Percentiles rank a stretch among this genome's conserved stretches.
These are phyloP conservation scores for Komagataella pseudopastoris DNA, from an alignment of 805 yeast genomes.

Conservation along the genomic window DNA sequence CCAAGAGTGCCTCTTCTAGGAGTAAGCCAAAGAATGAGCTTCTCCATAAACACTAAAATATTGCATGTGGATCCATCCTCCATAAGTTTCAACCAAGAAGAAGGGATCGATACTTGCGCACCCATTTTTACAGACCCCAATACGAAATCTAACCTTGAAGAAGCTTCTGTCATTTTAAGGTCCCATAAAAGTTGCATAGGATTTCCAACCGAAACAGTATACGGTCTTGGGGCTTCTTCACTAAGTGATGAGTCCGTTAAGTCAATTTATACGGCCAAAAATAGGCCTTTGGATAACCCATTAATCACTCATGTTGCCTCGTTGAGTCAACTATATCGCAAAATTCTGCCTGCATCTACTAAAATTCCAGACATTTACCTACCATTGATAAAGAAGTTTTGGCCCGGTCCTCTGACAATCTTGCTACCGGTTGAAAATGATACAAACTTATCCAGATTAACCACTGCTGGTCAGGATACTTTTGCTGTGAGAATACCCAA, in stretches of 20 bases:
- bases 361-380: constrained; percentile 58
- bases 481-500: constrained; percentile 87
- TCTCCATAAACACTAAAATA: constrained; percentile 22
- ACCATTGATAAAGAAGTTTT: constrained; percentile 50
- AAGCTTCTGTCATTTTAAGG: constrained; percentile 46
- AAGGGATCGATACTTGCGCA: constrained; percentile 9
- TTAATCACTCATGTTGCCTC: constrained; percentile 84
- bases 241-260: constrained; percentile 57
- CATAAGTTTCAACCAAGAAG: constrained; percentile 32
- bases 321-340: constrained; percentile 49
- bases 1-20: neutral
- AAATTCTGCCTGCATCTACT: constrained; percentile 30
- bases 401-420: constrained; percentile 97
- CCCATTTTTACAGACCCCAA: constrained; percentile 37
- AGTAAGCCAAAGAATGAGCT: neutral
- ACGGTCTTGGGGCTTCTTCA: constrained; percentile 89
- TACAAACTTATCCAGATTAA: constrained; percentile 50
- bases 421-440: constrained; percentile 45
- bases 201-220: constrained; percentile 95
- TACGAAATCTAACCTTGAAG: constrained; percentile 34
- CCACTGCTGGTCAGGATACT: constrained; percentile 81
- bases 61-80: constrained; percentile 40
- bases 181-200: constrained; percentile 56
- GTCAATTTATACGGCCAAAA: constrained; percentile 76
- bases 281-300: constrained; percentile 93